Evolutionary conservation across 495 filamentous ascomycete species (phyloP).

Genomic region (Xylaria sp.): DNA sequence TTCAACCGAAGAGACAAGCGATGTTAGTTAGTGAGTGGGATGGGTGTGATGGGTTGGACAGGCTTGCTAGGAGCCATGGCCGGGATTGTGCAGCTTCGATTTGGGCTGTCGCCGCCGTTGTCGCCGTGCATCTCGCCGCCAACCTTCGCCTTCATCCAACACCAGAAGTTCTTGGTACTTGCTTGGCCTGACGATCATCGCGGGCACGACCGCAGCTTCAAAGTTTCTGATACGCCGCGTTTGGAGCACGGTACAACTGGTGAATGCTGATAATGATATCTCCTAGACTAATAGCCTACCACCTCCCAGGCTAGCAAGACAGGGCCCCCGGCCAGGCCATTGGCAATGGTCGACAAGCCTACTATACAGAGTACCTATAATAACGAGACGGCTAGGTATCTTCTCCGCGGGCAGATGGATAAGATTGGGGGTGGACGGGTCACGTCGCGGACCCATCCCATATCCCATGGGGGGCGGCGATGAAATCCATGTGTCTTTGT

Average conservation of each 20-base stretch:
- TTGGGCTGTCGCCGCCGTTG: slow-evolving; percentile 27
- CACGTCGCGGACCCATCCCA: slow-evolving; percentile 15
- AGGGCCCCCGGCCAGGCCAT: slow-evolving; percentile 8
- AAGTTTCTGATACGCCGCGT: slow-evolving; percentile 19
- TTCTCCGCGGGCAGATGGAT: slow-evolving; percentile 27
- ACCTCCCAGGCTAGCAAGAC: slow-evolving; percentile 10
- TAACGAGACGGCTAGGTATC: slow-evolving; percentile 7
- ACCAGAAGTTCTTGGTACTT: slow-evolving; percentile 22
- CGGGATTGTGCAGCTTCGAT: slow-evolving; percentile 24
- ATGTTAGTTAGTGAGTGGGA: slow-evolving; percentile 18
- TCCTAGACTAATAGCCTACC: slow-evolving; percentile 1
- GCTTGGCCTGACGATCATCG: slow-evolving; percentile 21
- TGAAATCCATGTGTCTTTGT: slow-evolving; percentile 20
- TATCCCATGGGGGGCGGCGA: slow-evolving; percentile 15
- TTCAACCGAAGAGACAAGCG: slow-evolving; percentile 6
- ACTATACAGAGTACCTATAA: slow-evolving; percentile 16
- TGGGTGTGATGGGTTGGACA: slow-evolving; percentile 24
- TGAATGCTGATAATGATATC: slow-evolving; percentile 6
- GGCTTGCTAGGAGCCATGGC: slow-evolving; percentile 14
- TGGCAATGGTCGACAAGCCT: slow-evolving; percentile 4
- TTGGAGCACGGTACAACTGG: slow-evolving; percentile 5
- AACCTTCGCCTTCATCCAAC: not conserved
- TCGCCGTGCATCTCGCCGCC: slow-evolving; percentile 8
- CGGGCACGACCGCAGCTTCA: slow-evolving; percentile 9
- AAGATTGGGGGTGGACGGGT: slow-evolving; percentile 22